phyloP scores from a whole-genome alignment of 208 protist genomes.

The Herpetomonas samuelpessoai region DNA sequence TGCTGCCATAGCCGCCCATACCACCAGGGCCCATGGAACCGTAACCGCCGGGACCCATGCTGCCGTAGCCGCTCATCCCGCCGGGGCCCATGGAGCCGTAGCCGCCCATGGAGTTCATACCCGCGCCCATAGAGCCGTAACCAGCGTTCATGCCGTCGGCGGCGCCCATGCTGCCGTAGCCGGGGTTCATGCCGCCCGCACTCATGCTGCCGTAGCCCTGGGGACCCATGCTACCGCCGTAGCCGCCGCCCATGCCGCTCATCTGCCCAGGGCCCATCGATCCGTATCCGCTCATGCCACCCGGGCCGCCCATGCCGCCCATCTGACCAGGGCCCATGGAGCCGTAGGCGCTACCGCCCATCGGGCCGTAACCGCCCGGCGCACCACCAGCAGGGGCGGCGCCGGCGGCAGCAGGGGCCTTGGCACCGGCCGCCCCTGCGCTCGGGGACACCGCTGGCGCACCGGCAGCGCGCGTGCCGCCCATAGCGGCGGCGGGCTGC shows the following conservation, averaged over 20 bases:
- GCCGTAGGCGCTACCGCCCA: conserved; percentile 6
- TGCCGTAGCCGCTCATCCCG: conserved; percentile 1
- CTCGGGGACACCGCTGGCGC: neutral
- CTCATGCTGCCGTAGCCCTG: conserved; percentile 14
- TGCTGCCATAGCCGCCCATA: conserved; percentile 5
- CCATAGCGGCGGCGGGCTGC: neutral
- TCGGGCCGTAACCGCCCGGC: conserved; percentile 9
- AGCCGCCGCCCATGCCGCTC: conserved; percentile 16
- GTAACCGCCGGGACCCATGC: neutral
- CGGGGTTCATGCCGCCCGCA: conserved; percentile 9
- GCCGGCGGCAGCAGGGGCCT: conserved; percentile 6
- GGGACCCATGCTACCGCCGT: conserved; percentile 13
- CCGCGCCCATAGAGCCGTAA: conserved; percentile 8
- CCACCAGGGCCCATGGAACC: conserved; percentile 4
- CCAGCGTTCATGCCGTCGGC: conserved; percentile 10
- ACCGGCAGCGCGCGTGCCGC: conserved; percentile 2
- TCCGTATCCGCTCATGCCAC: conserved; percentile 6
- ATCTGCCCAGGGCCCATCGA: conserved; percentile 19
- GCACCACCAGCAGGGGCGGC: conserved; percentile 1
- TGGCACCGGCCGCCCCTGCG: neutral
- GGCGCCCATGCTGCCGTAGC: conserved; percentile 1
- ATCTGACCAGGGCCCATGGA: conserved; percentile 8
- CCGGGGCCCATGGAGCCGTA: neutral
- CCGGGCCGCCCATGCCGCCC: conserved; percentile 5
- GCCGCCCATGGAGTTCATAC: conserved; percentile 8